A percentile compares a stretch with the other conserved stretches of the same genome.
Evolutionary conservation across 2,329 filamentous ascomycete species (phyloP).

Genomic region (Aspergillus fructus): DNA sequence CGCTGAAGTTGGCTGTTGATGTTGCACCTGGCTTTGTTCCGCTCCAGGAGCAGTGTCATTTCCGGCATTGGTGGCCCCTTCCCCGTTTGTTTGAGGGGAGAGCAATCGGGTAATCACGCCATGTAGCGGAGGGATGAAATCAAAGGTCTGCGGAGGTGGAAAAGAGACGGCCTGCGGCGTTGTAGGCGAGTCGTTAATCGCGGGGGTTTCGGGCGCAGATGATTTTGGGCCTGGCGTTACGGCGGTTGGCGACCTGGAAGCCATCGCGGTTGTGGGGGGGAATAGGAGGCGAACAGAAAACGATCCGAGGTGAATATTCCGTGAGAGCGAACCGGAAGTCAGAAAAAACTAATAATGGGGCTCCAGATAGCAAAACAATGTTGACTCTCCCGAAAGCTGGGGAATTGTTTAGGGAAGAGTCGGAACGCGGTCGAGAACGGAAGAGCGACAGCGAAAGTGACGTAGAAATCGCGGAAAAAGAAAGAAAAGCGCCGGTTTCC

Average conservation of each 20-base stretch:
- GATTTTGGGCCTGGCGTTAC: constrained; percentile 45
- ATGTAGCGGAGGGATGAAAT: constrained; percentile 79
- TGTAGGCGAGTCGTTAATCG: constrained; percentile 30
- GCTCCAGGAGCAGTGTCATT: constrained; percentile 25
- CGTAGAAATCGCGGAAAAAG: constrained; percentile 34
- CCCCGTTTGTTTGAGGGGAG: constrained; percentile 44
- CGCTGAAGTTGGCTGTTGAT: constrained; percentile 27
- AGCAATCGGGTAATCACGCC: constrained; percentile 74
- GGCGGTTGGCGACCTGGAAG: constrained; percentile 33
- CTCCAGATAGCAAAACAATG: constrained; percentile 3
- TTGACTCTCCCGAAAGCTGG: constrained; percentile 10
- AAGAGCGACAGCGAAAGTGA: constrained; percentile 5
- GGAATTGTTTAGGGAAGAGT: constrained; percentile 36
- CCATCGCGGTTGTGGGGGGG: constrained; percentile 30
- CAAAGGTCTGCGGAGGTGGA: constrained; percentile 78
- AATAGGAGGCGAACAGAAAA: constrained; percentile 5
- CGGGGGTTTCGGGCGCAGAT: constrained; percentile 36
- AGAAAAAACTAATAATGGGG: constrained; percentile 4
- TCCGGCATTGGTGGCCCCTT: constrained; percentile 33
- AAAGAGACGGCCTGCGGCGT: constrained; percentile 54
- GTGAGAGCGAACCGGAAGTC: constrained; percentile 1
- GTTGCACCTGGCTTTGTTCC: constrained; percentile 21
- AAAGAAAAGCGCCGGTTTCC: constrained; percentile 18
- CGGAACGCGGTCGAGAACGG: constrained; percentile 28
- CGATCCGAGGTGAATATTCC: constrained; percentile 8